phyloP scores from a whole-genome alignment of 768 basidiomycete species.

The Mycena albidolilacea region DNA sequence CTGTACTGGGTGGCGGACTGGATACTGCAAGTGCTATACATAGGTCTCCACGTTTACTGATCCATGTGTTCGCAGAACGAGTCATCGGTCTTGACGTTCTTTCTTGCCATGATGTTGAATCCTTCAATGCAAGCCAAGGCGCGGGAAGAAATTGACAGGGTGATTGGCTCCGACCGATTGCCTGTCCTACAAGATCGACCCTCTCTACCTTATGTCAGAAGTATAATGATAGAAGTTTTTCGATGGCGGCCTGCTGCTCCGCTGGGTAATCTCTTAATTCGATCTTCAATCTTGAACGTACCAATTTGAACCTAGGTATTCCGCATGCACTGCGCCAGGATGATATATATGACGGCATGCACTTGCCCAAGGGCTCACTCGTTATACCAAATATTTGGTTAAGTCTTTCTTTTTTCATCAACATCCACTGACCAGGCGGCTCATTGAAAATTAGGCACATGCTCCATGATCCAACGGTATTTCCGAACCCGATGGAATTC shows the following conservation, averaged over 20 bases:
- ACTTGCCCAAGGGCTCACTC: conserved; percentile 26
- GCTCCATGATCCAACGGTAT: not conserved
- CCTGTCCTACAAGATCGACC: conserved; percentile 39
- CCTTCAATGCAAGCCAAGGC: conserved; percentile 17
- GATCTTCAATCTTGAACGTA: too few species aligned
- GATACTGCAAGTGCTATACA: conserved; percentile 4
- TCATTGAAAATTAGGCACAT: conserved; percentile 6
- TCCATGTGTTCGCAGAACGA: not conserved
- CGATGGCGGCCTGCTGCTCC: conserved; percentile 35
- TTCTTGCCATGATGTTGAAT: conserved; percentile 14
- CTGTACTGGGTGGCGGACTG: conserved; percentile 16
- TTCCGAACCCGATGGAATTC: conserved; percentile 7
- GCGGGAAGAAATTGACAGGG: conserved; percentile 3
- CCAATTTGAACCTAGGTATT: not conserved
- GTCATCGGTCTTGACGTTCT: not conserved
- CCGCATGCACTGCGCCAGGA: conserved; percentile 18
- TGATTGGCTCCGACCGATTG: conserved; percentile 34
- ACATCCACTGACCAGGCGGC: too few species aligned
- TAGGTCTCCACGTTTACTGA: too few species aligned
- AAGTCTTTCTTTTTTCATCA: too few species aligned
- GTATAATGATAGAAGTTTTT: conserved; percentile 26
- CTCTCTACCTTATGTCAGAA: conserved; percentile 43
- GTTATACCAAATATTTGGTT: conserved; percentile 29
- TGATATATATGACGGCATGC: conserved; percentile 29
- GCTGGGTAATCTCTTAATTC: conserved; percentile 23